Conservation (phyloP, 148 eudicot genomes). For the Fagopyrum tataricum region DNA sequence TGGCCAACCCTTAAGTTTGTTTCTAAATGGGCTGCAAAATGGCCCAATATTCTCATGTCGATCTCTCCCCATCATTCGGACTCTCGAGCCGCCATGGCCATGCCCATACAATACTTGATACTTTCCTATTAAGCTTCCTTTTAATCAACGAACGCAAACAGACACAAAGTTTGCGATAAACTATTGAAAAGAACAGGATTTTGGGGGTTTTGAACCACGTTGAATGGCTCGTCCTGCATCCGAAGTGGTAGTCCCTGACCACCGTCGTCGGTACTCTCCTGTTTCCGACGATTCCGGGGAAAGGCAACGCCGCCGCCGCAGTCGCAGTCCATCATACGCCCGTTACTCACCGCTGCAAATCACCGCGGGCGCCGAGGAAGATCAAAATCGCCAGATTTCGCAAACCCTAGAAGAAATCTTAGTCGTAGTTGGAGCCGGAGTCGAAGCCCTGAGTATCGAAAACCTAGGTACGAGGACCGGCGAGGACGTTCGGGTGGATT, state of each 20-base stretch:
- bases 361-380: conserved; percentile 17
- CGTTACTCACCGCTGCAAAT: conserved; percentile 20
- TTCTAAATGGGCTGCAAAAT: background rate
- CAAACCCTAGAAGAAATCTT: conserved; percentile 18
- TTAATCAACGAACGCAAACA: background rate
- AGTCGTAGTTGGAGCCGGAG: conserved; percentile 12
- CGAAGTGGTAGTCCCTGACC: conserved; percentile 35
- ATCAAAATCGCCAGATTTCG: conserved; percentile 35
- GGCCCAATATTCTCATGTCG: background rate
- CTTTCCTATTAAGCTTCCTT: background rate
- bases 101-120: no score
- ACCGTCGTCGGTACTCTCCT: conserved; percentile 33
- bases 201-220: conserved; percentile 5
- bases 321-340: conserved; percentile 51
- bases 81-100: conserved; percentile 5
- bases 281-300: conserved; percentile 25
- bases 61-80: background rate
- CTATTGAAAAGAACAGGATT: background rate
- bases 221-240: conserved; percentile 50
- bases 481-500: conserved; percentile 20
- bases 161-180: background rate
- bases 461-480: conserved; percentile 21
- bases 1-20: background rate
- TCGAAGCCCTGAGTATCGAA: conserved; percentile 21
- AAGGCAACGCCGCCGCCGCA: conserved; percentile 29